These are phyloP conservation scores for Aphanomyces euteiches DNA, from an alignment of 352 stramenopile species.

Conservation along the genomic window DNA sequence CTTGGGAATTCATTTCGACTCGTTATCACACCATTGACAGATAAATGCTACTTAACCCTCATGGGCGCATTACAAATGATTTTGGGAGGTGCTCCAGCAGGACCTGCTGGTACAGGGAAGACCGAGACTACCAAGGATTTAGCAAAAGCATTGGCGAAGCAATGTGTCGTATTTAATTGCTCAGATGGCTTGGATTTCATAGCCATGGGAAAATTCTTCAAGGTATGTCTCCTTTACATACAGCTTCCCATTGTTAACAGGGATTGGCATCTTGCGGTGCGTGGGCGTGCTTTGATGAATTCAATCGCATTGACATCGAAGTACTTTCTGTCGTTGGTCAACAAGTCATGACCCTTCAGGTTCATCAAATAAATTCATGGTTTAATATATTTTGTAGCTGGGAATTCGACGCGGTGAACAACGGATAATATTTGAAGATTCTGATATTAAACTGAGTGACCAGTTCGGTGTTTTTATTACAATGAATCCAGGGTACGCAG, in stretches of 20 bases:
- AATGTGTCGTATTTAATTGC: slow-evolving; percentile 95
- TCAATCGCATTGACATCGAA: slow-evolving; percentile 88
- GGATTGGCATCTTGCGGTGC: slow-evolving; percentile 90
- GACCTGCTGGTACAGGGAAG: slow-evolving; percentile 92
- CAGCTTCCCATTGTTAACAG: slow-evolving; percentile 25
- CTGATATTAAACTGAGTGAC: slow-evolving; percentile 91
- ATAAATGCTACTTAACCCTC: slow-evolving; percentile 95
- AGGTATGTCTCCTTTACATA: slow-evolving; percentile 39
- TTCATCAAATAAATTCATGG: neutral
- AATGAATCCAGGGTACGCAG: slow-evolving; percentile 88
- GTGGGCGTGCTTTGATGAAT: slow-evolving; percentile 90
- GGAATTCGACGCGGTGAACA: slow-evolving; percentile 75
- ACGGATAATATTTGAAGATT: slow-evolving; percentile 92
- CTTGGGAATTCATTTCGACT: slow-evolving; percentile 94
- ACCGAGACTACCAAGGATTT: slow-evolving; percentile 95
- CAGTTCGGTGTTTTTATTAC: slow-evolving; percentile 90
- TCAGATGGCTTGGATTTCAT: slow-evolving; percentile 93
- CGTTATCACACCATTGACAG: slow-evolving; percentile 94
- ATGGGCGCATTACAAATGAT: slow-evolving; percentile 96
- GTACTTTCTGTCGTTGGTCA: slow-evolving; percentile 84
- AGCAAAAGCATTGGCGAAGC: slow-evolving; percentile 92
- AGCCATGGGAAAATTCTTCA: slow-evolving; percentile 94
- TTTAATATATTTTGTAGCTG: slow-evolving; percentile 32
- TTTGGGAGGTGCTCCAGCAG: slow-evolving; percentile 88
- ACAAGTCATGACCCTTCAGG: slow-evolving; percentile 90